Base-by-base conservation (phyloP, 2,329 filamentous ascomycete genomes). In the Nigrospora osmanthi region DNA sequence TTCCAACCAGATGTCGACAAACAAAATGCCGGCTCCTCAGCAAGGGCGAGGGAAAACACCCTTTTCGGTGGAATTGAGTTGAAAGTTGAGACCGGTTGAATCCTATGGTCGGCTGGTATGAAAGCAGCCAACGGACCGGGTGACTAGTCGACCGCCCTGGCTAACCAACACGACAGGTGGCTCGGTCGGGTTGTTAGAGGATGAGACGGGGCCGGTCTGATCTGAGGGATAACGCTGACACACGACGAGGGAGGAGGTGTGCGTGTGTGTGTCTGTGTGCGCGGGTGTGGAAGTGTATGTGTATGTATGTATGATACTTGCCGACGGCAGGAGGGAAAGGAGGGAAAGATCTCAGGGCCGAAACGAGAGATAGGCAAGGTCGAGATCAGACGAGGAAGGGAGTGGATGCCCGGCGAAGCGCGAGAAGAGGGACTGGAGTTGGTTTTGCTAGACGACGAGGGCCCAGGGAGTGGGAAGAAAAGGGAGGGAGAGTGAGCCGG, bases 331-430 rank as follows among this genome's bases (percentile, higher is more conserved):
- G 40, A 31, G 37, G 35, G 38, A 33, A 42, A 41, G 43, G 35
- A 37, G 38, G 38, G 44, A 43, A 42, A 40, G 44, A 46, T 48
- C 47, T 42, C 19, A 36, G 39, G 41, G 28, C 39, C 37, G 34
- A 43, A 48, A 48, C 36, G 47, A 48, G 43, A 46, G 47, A 46
- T 43, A 40, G 23, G 44, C 38, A 33, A 35, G 43, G 40, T 13
- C 39, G 43, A 48, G 44, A 48, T 46, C 47, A 46, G 47, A 48
- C 47, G 47, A 48, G 47, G 39, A 42, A 45, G 46, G 34, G 47
- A 48, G 47, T 48, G 47, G 47, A 48, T 48, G 43, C 47, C 40
- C 43, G 38, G 40, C 23, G 31, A 45, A 42, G 37, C 28, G 47
- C 16, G 30, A 35, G 33, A 41, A 38, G 43, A 34, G 35, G 33